These are phyloP conservation scores for Dictyostelium brefeldianum DNA, from an alignment of 78 protist genomes.

Conservation along the genomic window DNA sequence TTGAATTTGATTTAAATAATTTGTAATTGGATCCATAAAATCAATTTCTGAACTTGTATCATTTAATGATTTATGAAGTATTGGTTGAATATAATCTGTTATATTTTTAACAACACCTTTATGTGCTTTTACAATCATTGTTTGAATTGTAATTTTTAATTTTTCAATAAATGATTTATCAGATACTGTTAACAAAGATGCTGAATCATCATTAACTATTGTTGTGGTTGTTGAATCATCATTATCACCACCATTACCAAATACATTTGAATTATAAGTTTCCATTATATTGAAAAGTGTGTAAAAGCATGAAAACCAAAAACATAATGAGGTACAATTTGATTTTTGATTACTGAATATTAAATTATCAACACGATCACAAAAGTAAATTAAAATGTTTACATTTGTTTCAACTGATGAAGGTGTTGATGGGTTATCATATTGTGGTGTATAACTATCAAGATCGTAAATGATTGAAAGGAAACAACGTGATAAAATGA, in stretches of 20 bases:
- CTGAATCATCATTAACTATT: background rate
- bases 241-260: background rate
- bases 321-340: constrained; percentile 2
- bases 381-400: constrained; percentile 29
- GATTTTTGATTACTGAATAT: constrained; percentile 6
- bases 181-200: constrained; percentile 11
- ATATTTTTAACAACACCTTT: constrained; percentile 33
- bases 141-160: constrained; percentile 19
- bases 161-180: constrained; percentile 3
- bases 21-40: constrained; percentile 51
- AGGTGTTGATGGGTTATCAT: background rate
- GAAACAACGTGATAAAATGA: constrained; percentile 55
- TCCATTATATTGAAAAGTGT: constrained; percentile 14
- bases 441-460: background rate
- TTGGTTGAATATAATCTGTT: constrained; percentile 50
- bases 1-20: constrained; percentile 50
- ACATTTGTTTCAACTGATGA: constrained; percentile 1
- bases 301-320: constrained; percentile 58
- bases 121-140: constrained; percentile 12
- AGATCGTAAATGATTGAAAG: background rate
- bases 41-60: constrained; percentile 27
- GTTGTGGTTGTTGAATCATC: background rate
- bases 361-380: constrained; percentile 17
- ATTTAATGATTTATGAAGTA: constrained; percentile 24
- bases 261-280: background rate